phyloP scores from a whole-genome alignment of 805 yeast species.

The Saccharomycopsis vini region DNA sequence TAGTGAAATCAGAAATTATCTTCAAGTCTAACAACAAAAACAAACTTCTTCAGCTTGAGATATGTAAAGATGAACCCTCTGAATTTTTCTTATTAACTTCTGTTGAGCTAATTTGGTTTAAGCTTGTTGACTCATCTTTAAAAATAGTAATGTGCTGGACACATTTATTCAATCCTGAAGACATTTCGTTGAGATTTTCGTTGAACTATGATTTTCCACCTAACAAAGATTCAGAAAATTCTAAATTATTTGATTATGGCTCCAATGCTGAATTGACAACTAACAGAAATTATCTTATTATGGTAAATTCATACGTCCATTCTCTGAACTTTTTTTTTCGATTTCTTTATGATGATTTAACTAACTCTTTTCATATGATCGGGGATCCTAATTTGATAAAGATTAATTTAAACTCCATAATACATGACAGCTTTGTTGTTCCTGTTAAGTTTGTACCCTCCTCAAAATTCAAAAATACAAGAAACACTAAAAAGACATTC shows the following conservation, averaged over 20 bases:
- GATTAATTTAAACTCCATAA: not conserved
- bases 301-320: conserved; percentile 5
- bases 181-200: conserved; percentile 36
- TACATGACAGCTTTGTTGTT: not conserved
- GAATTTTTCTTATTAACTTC: conserved; percentile 53
- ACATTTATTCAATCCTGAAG: conserved; percentile 50
- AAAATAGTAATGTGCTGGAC: conserved; percentile 57
- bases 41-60: conserved; percentile 33
- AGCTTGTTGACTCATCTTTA: conserved; percentile 22
- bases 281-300: conserved; percentile 3
- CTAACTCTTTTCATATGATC: not conserved
- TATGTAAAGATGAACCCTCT: conserved; percentile 24
- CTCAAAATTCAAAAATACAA: no score
- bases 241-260: not conserved
- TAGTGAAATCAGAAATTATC: conserved; percentile 23
- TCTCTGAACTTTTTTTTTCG: not conserved
- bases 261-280: not conserved
- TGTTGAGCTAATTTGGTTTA: conserved; percentile 51
- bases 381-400: conserved; percentile 5
- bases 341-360: not conserved
- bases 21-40: conserved; percentile 25
- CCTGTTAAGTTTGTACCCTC: conserved; percentile 11
- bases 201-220: not conserved
- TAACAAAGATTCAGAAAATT: not conserved
- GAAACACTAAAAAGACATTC: conserved; percentile 3